Percentiles rank a stretch among this genome's conserved stretches.
Evolutionary conservation across 176 grass and related monocot species (phyloP).

Genomic region (Avena sativa): DNA sequence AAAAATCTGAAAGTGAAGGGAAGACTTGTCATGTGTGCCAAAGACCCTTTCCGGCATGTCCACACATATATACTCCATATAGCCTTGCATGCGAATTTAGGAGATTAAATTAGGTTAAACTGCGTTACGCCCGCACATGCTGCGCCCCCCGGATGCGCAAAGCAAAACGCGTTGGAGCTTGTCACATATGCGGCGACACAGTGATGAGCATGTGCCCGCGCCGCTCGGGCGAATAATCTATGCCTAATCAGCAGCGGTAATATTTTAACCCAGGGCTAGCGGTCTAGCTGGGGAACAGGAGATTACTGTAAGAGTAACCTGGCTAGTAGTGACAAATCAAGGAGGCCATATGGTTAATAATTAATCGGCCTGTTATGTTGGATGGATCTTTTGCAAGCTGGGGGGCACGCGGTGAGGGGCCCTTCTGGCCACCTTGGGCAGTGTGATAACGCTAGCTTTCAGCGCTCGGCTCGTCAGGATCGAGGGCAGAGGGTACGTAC

Average conservation of each 20-base stretch:
- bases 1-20: too few species aligned
- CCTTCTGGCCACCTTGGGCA: conserved; percentile 51
- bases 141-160: too few species aligned
- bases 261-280: background rate
- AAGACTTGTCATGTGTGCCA: too few species aligned
- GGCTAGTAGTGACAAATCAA: background rate
- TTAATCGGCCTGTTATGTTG: too few species aligned
- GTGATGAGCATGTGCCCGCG: conserved; percentile 55
- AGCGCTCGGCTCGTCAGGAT: conserved; percentile 44
- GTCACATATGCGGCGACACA: conserved; percentile 29
- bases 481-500: conserved; percentile 43
- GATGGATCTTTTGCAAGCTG: background rate
- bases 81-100: background rate
- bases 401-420: background rate
- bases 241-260: background rate
- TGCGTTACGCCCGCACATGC: conserved; percentile 23
- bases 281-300: background rate
- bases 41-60: background rate
- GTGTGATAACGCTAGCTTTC: conserved; percentile 59
- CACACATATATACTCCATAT: background rate
- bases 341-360: background rate
- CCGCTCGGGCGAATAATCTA: conserved; percentile 41
- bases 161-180: conserved; percentile 26
- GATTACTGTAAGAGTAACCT: background rate
- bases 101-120: background rate